Percentiles rank a stretch among this genome's conserved stretches.
phyloP scores from a whole-genome alignment of 2,329 filamentous ascomycete genomes.

The Zasmidium citrigriseum region DNA sequence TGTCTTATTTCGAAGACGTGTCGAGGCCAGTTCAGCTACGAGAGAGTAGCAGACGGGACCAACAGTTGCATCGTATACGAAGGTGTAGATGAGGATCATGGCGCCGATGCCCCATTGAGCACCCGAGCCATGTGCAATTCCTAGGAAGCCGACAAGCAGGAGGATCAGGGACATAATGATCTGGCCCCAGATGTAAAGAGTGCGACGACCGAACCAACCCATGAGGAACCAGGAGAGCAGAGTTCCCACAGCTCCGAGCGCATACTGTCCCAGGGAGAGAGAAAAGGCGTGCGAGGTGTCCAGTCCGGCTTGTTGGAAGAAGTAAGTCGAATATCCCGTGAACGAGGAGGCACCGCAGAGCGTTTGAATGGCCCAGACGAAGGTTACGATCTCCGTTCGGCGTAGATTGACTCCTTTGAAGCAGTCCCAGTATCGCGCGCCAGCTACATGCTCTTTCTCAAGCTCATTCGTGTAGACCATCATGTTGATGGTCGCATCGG shows the following conservation, averaged over 20 bases:
- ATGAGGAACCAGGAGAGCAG: constrained; percentile 38
- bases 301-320: constrained; percentile 44
- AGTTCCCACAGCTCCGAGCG: constrained; percentile 28
- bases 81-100: constrained; percentile 31
- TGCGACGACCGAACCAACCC: constrained; percentile 40
- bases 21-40: constrained; percentile 33
- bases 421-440: constrained; percentile 52
- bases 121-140: constrained; percentile 15
- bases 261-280: constrained; percentile 37
- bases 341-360: constrained; percentile 16
- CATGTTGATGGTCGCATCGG: constrained; percentile 84
- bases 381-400: constrained; percentile 42
- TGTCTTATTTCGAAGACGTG: constrained; percentile 31
- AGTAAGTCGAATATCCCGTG: constrained; percentile 31
- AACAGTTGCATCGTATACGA: constrained; percentile 33
- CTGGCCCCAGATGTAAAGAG: constrained; percentile 38
- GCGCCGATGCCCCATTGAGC: constrained; percentile 32
- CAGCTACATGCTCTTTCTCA: constrained; percentile 53
- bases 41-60: constrained; percentile 34
- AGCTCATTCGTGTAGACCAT: constrained; percentile 66
- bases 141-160: constrained; percentile 27
- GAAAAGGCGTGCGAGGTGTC: constrained; percentile 36
- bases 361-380: constrained; percentile 12
- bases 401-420: constrained; percentile 55
- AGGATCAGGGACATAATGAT: constrained; percentile 23